Conservation (phyloP, 345 rosid species). For the Lepidium aucheri region DNA sequence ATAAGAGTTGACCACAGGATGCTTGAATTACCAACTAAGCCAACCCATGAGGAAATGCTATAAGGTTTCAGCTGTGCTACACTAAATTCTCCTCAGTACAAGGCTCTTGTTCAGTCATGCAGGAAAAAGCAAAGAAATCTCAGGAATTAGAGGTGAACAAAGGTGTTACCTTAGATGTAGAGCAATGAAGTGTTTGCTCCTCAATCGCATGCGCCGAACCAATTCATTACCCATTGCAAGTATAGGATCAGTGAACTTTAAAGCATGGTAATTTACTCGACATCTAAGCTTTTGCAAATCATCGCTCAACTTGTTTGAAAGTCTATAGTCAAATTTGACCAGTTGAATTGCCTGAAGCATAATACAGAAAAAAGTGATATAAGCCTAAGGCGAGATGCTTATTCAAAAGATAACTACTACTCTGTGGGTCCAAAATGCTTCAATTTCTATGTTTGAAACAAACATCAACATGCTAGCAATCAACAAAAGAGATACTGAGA, state of each 20-base stretch:
- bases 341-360: conserved; percentile 78
- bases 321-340: conserved; percentile 87
- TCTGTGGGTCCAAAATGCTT: neutral
- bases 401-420: neutral
- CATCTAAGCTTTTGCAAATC: conserved; percentile 92
- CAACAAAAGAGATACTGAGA: neutral
- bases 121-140: neutral
- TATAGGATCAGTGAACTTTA: conserved; percentile 80
- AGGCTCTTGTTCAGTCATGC: neutral
- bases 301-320: conserved; percentile 76
- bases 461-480: neutral
- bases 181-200: conserved; percentile 73
- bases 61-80: neutral
- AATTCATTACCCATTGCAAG: conserved; percentile 66
- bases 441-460: neutral
- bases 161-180: conserved; percentile 76
- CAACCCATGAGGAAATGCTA: conserved; percentile 1
- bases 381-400: conserved; percentile 5
- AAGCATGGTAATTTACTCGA: conserved; percentile 88
- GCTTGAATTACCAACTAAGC: neutral
- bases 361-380: conserved; percentile 3
- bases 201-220: conserved; percentile 72
- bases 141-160: neutral
- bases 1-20: neutral
- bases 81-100: neutral